phyloP scores from a whole-genome alignment of 2,329 filamentous ascomycete genomes.

The Fusarium sp. region DNA sequence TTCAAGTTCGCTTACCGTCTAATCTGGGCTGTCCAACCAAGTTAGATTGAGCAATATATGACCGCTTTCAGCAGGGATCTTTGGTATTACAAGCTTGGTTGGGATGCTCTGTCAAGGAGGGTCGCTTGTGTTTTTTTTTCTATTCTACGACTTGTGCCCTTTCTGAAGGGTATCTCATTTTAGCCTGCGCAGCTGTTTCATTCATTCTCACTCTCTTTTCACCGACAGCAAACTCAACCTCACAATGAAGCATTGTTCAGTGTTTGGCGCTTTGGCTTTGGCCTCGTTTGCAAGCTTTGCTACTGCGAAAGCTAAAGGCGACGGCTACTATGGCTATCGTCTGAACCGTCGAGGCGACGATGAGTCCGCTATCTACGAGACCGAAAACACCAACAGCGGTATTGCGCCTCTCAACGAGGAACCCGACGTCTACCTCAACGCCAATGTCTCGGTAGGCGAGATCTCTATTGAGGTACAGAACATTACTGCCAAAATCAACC shows the following conservation, averaged over 20 bases:
- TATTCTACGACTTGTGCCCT: neutral
- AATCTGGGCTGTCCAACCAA: neutral
- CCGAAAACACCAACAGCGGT: slow-evolving; percentile 22
- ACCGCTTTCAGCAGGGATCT: neutral
- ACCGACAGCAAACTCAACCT: neutral
- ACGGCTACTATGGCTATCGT: slow-evolving; percentile 23
- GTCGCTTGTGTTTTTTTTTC: slow-evolving; percentile 9
- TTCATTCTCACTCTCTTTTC: neutral
- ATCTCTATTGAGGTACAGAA: slow-evolving; percentile 22
- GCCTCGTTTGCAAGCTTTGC: neutral
- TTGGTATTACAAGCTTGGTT: neutral
- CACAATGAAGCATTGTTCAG: slow-evolving; percentile 13
- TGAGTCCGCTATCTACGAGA: slow-evolving; percentile 24
- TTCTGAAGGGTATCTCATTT: neutral
- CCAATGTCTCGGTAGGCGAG: slow-evolving; percentile 15
- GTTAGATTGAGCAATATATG: neutral
- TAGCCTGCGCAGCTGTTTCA: neutral
- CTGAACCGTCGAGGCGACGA: slow-evolving; percentile 17
- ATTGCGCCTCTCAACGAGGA: slow-evolving; percentile 12
- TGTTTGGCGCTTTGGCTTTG: slow-evolving; percentile 2
- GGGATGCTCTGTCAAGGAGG: neutral
- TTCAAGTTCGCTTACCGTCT: slow-evolving; percentile 7
- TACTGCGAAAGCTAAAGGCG: slow-evolving; percentile 12
- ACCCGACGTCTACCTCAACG: slow-evolving; percentile 21
- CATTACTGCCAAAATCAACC: slow-evolving; percentile 26